Percentiles rank a stretch among this genome's conserved stretches.
These are phyloP conservation scores for Artemisia tridentata DNA, from an alignment of 129 eudicot genomes.

Conservation along the genomic window DNA sequence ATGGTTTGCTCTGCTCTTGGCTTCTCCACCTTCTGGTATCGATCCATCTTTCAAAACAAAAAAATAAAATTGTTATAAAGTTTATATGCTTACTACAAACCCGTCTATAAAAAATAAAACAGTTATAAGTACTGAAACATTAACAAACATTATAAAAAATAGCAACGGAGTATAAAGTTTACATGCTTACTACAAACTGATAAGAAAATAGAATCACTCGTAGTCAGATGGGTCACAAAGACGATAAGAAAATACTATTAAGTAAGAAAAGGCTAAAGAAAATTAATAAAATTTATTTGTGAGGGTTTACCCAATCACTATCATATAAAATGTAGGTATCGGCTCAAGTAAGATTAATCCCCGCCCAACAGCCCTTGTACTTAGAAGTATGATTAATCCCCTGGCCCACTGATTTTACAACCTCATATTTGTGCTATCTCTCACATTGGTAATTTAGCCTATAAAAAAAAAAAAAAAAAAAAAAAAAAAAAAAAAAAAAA, in stretches of 20 bases:
- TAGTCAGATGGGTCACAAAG: no score
- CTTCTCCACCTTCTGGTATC: slow-evolving; percentile 42
- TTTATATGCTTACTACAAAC: no score
- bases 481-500: slow-evolving; percentile 8
- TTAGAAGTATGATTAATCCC: slow-evolving; percentile 55
- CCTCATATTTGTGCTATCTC: slow-evolving; percentile 52
- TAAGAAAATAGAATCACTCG: not conserved
- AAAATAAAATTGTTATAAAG: no score
- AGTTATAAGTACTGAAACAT: no score
- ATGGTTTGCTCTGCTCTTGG: slow-evolving; percentile 82
- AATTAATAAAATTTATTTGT: not conserved
- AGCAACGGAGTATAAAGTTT: no score
- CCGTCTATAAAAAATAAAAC: no score
- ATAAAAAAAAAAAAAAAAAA: no score
- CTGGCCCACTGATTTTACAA: no score
- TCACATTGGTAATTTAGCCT: slow-evolving; percentile 91
- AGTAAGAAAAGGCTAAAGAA: not conserved
- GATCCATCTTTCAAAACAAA: not conserved
- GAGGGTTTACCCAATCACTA: slow-evolving; percentile 85
- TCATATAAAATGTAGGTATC: slow-evolving; percentile 94
- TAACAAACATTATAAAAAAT: no score
- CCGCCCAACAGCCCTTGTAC: slow-evolving; percentile 98
- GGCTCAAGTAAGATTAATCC: slow-evolving; percentile 94
- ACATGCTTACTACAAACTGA: no score
- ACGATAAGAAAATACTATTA: not conserved